Evolutionary conservation across 192 early-diverging fungal genomes (phyloP), one percentile per base, ranked within the genome.

Genomic region (Podila clonocystis): DNA sequence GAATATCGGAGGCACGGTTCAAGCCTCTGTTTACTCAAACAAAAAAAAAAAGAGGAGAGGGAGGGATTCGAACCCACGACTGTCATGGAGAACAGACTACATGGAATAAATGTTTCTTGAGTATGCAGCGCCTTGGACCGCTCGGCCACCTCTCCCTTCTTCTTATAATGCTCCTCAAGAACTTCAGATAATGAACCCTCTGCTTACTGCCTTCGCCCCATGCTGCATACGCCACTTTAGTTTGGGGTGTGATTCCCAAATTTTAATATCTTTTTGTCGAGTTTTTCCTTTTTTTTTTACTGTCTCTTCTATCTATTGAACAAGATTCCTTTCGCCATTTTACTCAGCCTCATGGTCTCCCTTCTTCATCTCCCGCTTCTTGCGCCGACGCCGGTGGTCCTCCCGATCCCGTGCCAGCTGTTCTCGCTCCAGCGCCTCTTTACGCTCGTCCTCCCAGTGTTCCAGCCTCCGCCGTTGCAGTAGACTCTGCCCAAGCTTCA

Each of bases 391-490:
- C 33, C 61, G 29, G 49, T 68, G 61, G 7, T 68, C 67, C 33
- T 75, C 73, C 4, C 73, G 49, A 26, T 75, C 73, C 41, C 50
- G 65, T 34, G 6, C 30, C 6, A 59, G 19, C 29, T 75, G 73
- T 38, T 79, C 76, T 19, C 49, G 28, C 29, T 64, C 65, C 17
- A 72, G n/a, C 4, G 38, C 5, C 11, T 68, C 67, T 8, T 45
- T 38, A 5, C 31, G 6, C 20, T 52, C 55, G 24, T 72, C 69
- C 48, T 72, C 58, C 2, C 65, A 65, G 9, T 24, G n/a, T 13
- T 64, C 64, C 20, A 64, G 11, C 29, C 58, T 62, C n/a, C 76
- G 64, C 5, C 58, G 61, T 19, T 58, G 59, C 64, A 79, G 61
- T 11, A 79, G 4, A 1, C 31, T 11, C 50, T 59, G 70, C 9